These are phyloP conservation scores for Cronartium ribicola DNA, from an alignment of 1,284 basidiomycete species.

Conservation along the genomic window DNA sequence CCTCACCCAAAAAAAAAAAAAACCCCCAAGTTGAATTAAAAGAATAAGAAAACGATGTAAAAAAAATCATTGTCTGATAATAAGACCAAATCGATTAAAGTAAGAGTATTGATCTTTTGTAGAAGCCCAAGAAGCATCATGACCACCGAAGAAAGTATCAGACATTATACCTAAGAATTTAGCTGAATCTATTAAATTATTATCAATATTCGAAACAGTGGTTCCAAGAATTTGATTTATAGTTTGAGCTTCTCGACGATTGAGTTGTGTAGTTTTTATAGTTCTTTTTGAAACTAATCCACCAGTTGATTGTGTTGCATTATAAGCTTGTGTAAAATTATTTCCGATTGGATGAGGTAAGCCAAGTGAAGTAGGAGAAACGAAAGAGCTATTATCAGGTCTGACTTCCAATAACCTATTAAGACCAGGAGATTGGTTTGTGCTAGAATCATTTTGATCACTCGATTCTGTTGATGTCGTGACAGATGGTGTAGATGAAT, in stretches of 20 bases:
- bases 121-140: slow-evolving; percentile 44
- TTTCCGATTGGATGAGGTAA: slow-evolving; percentile 5
- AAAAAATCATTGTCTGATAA: slow-evolving; percentile 29
- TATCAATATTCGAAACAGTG: not conserved
- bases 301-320: not conserved
- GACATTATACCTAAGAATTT: slow-evolving; percentile 44
- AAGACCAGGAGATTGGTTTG: not conserved
- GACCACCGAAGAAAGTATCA: slow-evolving; percentile 46
- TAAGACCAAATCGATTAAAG: slow-evolving; percentile 43
- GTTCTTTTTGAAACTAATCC: not conserved
- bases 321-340: slow-evolving; percentile 1
- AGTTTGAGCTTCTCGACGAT: slow-evolving; percentile 3
- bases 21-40: no score
- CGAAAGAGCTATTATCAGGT: slow-evolving; percentile 3
- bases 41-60: no score
- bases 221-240: not conserved
- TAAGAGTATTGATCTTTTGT: slow-evolving; percentile 44
- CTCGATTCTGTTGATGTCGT: not conserved
- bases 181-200: slow-evolving; percentile 43
- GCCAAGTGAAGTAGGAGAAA: slow-evolving; percentile 3
- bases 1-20: no score
- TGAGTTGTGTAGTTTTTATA: not conserved
- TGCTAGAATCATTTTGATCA: not conserved
- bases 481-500: not conserved
- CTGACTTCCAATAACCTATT: not conserved